Base-by-base conservation (phyloP, 1,139 yeast genomes). In the Scheffersomyces segobiensis region DNA sequence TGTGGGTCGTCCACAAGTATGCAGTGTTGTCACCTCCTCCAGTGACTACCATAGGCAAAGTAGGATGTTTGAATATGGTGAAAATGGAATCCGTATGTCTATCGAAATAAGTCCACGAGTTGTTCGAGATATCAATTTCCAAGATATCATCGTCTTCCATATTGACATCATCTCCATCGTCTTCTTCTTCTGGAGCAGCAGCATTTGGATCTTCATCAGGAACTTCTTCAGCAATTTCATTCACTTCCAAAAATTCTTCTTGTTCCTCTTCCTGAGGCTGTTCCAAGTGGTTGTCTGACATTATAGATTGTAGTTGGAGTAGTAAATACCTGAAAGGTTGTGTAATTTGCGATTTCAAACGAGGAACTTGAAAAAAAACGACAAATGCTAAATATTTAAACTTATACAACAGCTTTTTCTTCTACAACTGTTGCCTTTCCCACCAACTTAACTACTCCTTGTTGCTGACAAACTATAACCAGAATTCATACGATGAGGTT, bases 11-110 rank as follows among this genome's bases (percentile, higher is more conserved):
- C 98, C 98, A 95, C 66, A 95, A 71, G 72, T 86, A 91, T 0
- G 95, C 98, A 49, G 86, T 80, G 71, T 95, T 89, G 72, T 95
- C 99, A 55, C 98, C 98, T 53, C 98, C 98, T 18, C 96, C 88
- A 20, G 90, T 85, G 5, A 88, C 91, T 59, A 91, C 84, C 79
- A 80, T 72, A 21, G 97, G 97, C 61, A 92, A 79, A 18, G 82
- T 81, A 51, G 98, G 98, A 71, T 93, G 98, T 21, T 86, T 78
- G 58, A 89, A 85, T 19, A 95, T 81, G 24, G 90, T 82, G 73
- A 91, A 95, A 14, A 95, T 85, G 3, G 97, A 89, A 71, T 93
- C 97, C 57, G 84, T 82, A 71, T 95, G 99, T 66, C 85, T 83
- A 71, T 95, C 99, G 71, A 93, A 95, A 72, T 92, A 95, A 0